phyloP scores from a whole-genome alignment of 371 early-diverging fungal genomes.

The Mucor racemosus region DNA sequence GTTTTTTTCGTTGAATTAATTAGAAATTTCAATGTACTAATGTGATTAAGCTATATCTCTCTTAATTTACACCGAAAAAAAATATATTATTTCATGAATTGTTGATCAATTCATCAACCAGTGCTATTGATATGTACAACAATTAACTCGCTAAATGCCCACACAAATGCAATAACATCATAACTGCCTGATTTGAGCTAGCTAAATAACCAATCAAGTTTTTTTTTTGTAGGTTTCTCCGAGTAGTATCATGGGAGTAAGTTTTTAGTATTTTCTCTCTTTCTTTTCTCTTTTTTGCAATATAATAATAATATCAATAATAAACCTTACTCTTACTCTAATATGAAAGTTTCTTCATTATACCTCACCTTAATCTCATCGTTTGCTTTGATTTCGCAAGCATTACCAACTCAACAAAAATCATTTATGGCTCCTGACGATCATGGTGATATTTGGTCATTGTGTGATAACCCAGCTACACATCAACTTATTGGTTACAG shows the following conservation, averaged over 20 bases:
- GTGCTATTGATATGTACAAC: no score
- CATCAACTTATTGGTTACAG: slow-evolving; percentile 44
- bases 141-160: no score
- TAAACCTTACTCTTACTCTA: not conserved
- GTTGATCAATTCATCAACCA: no score
- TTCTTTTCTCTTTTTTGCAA: not conserved
- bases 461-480: slow-evolving; percentile 40
- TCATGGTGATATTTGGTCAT: slow-evolving; percentile 52
- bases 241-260: not conserved
- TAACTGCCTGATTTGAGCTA: not conserved
- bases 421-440: slow-evolving; percentile 35
- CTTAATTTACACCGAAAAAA: no score
- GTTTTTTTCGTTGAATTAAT: no score
- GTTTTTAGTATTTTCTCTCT: not conserved
- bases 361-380: slow-evolving; percentile 3
- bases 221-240: not conserved
- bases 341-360: slow-evolving; percentile 1
- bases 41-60: no score
- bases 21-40: no score
- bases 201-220: not conserved
- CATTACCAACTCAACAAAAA: slow-evolving; percentile 15
- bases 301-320: not conserved
- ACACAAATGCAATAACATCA: not conserved
- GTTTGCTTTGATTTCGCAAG: slow-evolving; percentile 1
- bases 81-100: no score